Base-by-base conservation (phyloP, 2,329 filamentous ascomycete genomes). In the Aspergillus japonicus region DNA sequence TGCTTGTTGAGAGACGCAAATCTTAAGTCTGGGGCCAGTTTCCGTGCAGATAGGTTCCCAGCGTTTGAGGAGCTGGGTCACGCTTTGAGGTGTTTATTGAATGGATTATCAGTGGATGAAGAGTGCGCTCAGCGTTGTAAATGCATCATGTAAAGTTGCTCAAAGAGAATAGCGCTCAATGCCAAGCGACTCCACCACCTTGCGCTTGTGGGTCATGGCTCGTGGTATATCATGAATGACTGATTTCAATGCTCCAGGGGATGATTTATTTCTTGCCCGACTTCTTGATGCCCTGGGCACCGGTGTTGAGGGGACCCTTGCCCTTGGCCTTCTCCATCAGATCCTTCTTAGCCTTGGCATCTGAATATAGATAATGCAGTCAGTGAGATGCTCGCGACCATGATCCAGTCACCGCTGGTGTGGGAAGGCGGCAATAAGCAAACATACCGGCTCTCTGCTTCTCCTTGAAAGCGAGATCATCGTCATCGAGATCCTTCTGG, bases 241-340 rank as follows among this genome's bases (percentile, higher is more conserved):
- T 54, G 42, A n/a, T 54, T n/a, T 12, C 14, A 35, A 21, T 10
- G 23, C n/a, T 31, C 53, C 42, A 21, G 16, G 8, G 19, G 26
- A 4, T 19, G 12, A 33, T 70, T 80, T 84, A 96, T 88, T 97
- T 96, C 90, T 97, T 96, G 78, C 92, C 93, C 63, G 90, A 95
- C 87, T 96, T 97, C 88, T 97, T 97, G 83, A 98, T 96, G 64
- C 92, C 92, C 80, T 96, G 91, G 52, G 83, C 78, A 35, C 92
- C 92, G 33, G 87, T 89, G 80, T 92, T 93, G 75, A 97, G 76
- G 42, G 94, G 93, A 3, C 94, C 94, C 81, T 96, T 96, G 77
- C 90, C 90, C 71, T 89, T 89, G 50, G 90, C 89, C 81, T 91
- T 90, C 62, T 87, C 83, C n/a, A 89, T 87, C 79, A 96, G 75